Base-by-base conservation (phyloP, 176 grass and related monocot species). In the Bonia amplexicaulis region DNA sequence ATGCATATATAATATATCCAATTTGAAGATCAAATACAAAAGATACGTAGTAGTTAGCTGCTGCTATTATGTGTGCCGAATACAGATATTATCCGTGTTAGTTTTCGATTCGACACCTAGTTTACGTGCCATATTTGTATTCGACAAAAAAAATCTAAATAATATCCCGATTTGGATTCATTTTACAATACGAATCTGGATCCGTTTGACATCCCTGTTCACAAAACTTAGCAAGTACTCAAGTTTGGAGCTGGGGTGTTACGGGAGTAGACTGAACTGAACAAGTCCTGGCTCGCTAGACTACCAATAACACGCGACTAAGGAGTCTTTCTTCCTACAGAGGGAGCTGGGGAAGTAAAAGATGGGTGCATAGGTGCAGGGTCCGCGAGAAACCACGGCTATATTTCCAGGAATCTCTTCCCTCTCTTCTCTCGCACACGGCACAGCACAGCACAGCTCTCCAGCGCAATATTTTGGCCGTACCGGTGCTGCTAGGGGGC, bases 401-500 rank as follows among this genome's bases (percentile, higher is more conserved):
- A 67, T 60, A 23, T 84, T 90, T 80, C 85, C 74, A 51, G 67
- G 84, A 83, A 74, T 62, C 67, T 33, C 65, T n/a, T 61, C 11
- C 55, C 23, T n/a, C 22, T 33, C 65, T 17, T 52, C 11, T 65
- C 23, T 17, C 22, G 26, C 25, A 25, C 6, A 48, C 51, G 77
- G 48, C 35, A 3, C 22, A 14, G 6, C 35, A 3, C 22, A 14
- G 6, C 76, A 15, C 48, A 29, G 17, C 49, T 67, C n/a, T 72
- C 65, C 65, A 71, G 14, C 54, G n/a, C 31, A n/a, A 53, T 11
- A 17, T 10, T 55, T 6, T 66, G 84, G 85, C 69, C 60, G 61
- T 31, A 69, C 39, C 52, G 37, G 70, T 23, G 45, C 69, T n/a
- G 60, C 60, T 80, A 79, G 80, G 75, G 84, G 19, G n/a, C n/a